Base-by-base conservation (phyloP, 1,139 yeast species). In the Yamadazyma membranifaciens region DNA sequence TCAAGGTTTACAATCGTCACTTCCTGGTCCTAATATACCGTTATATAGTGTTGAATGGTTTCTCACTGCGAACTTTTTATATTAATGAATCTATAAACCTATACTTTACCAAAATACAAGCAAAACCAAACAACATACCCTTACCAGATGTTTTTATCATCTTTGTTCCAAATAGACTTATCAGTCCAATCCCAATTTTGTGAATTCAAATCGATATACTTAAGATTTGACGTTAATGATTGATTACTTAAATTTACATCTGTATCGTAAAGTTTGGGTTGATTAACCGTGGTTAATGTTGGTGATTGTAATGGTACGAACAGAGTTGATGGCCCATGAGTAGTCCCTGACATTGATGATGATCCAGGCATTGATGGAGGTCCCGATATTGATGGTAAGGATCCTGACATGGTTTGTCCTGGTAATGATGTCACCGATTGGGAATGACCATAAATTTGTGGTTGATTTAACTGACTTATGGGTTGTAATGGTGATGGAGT, bases 101-200 rank as follows among this genome's bases (percentile, higher is more conserved):
- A 31, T 31, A 16, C 11, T 9, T 6, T 31, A 31, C 11, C 11
- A 26, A 31, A 12, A 9, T 20, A 20, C 11, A 31, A 31, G 34
- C 16, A 16, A 17, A 17, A 15, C 15, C 26, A 9, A 31, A 17
- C 25, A 31, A 31, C 12, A 12, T 17, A 15, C 26, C 32, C 20
- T 38, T 39, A 49, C 52, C 52, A 49, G 26, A 47, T 49, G 25
- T 39, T 48, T 14, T 42, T 47, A 5, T 44, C 50, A 17, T 43
- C 49, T 29, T 40, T 46, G 28, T 41, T 46, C 52, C 52, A 49
- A 32, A 49, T 45, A 1, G 47, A 43, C 14, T 45, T 48, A 4
- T 47, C 48, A 34, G 35, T 40, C 45, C 42, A 47, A 43, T 15
- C 34, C 36, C 36, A 36, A 13, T 31, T 16, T 43, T 27, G 36